Base-by-base conservation (phyloP, 257 asterid species). In the Cordia subcordata region DNA sequence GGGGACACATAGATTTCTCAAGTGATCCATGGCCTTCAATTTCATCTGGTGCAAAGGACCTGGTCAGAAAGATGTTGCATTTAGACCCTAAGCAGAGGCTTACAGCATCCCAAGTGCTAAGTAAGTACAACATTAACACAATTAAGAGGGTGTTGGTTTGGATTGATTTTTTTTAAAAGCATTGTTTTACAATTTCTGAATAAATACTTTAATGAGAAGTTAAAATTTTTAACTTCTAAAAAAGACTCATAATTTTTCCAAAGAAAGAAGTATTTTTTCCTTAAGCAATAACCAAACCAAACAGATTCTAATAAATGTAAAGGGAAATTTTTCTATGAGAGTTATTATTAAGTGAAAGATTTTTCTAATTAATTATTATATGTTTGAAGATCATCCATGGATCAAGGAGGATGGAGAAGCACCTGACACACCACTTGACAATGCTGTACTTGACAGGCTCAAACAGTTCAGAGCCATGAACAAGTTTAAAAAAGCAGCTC, bases 21-120 rank as follows among this genome's bases (percentile, higher is more conserved):
- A 69, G 83, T 13, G 97, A 93, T 60, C 99, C 99, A 15, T 93
- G 97, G 99, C 97, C 99, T 52, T 61, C 94, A 15, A 85, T 93
- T 69, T 93, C 99, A 0, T 60, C 54, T 8, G 97, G 96, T 58
- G 99, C 99, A 46, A 92, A 92, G 81, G 99, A 93, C 56, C 81
- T 93, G 8, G 86, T 93, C 8, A 85, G 72, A 77, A 93, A 93
- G 69, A 93, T 89, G 99, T 71, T 89, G 55, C 68, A 70, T 55
- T 44, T 83, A 1, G 95, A 93, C 57, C 94, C 96, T 69, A 86
- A 80, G 66, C 96, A 89, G 35, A 83, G 99, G 80, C 85, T 93
- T 38, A 53, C 95, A 3, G 99, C 96, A 13, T 57, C 82, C 54
- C 85, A 86, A 83, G 96, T 93, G 17, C 83, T 89, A 21, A 83